Conservation (phyloP, 768 basidiomycete genomes). For the Trametes villosa region DNA sequence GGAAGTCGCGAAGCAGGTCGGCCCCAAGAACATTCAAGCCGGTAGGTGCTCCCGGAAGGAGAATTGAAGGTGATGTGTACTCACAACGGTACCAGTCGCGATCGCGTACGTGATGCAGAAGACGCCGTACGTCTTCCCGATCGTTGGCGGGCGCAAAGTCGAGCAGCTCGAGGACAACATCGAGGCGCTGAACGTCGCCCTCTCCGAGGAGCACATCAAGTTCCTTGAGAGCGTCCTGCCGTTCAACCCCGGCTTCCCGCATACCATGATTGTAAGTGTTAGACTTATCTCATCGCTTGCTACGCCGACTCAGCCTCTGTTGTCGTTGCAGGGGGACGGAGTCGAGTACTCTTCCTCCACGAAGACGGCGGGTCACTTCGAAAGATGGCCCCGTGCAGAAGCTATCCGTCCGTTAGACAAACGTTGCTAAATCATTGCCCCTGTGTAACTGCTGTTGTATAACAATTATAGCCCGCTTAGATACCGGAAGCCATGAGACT, state of each 20-base stretch:
- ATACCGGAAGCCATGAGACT: too few species aligned
- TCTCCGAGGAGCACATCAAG: conserved; percentile 47
- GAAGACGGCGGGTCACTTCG: conserved; percentile 28
- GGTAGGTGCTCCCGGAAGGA: background rate
- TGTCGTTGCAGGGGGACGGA: conserved; percentile 28
- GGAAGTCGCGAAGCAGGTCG: conserved; percentile 53
- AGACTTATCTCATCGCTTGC: too few species aligned
- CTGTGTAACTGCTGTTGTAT: too few species aligned
- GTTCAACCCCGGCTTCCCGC: conserved; percentile 51
- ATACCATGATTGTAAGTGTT: conserved; percentile 28
- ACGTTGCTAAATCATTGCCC: too few species aligned
- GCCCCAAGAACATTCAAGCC: conserved; percentile 26
- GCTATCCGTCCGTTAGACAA: conserved; percentile 22
- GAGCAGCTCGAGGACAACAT: conserved; percentile 39
- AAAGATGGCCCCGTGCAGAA: conserved; percentile 33
- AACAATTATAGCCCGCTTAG: too few species aligned
- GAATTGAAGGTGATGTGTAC: background rate
- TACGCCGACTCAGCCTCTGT: background rate
- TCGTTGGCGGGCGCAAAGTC: conserved; percentile 52
- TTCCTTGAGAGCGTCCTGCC: conserved; percentile 45
- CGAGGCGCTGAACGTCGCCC: conserved; percentile 48
- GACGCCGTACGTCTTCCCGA: conserved; percentile 48
- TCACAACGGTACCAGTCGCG: conserved; percentile 38
- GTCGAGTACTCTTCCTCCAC: conserved; percentile 16
- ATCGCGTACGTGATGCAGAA: conserved; percentile 58